phyloP scores from a whole-genome alignment of 129 eudicot species.

The Scalesia atractyloides region DNA sequence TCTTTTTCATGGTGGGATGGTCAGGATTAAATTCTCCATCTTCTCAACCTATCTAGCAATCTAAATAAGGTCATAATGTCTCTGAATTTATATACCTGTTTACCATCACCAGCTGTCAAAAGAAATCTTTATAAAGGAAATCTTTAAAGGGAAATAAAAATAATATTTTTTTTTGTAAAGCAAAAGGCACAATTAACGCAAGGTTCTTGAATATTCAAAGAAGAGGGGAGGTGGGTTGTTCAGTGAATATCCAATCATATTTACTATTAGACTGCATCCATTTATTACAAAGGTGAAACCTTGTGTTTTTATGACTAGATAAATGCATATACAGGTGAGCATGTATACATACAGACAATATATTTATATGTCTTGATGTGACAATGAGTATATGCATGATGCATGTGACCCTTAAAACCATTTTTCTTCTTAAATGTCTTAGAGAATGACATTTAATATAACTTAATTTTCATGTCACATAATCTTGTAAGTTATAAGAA shows the following conservation, averaged over 20 bases:
- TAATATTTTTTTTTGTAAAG: slow-evolving; percentile 9
- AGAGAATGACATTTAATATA: slow-evolving; percentile 20
- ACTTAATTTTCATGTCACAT: background rate
- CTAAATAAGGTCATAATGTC: slow-evolving; percentile 45
- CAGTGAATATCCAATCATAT: slow-evolving; percentile 44
- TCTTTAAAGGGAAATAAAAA: slow-evolving; percentile 13
- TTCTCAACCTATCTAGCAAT: slow-evolving; percentile 49
- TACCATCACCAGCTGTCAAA: slow-evolving; percentile 55
- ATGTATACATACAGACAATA: slow-evolving; percentile 18
- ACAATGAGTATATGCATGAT: slow-evolving; percentile 33
- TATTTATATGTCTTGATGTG: slow-evolving; percentile 33
- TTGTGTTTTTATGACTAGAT: slow-evolving; percentile 36
- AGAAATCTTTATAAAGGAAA: slow-evolving; percentile 8
- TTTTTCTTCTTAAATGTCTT: slow-evolving; percentile 27
- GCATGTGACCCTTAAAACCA: slow-evolving; percentile 36
- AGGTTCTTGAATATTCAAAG: slow-evolving; percentile 43
- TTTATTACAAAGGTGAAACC: slow-evolving; percentile 42
- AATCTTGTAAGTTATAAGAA: background rate
- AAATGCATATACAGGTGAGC: slow-evolving; percentile 55
- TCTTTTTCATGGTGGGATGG: slow-evolving; percentile 3
- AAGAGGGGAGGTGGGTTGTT: slow-evolving; percentile 46
- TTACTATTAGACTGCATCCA: slow-evolving; percentile 46
- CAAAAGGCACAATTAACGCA: slow-evolving; percentile 39
- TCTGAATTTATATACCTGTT: slow-evolving; percentile 43
- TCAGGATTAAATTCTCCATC: slow-evolving; percentile 31